phyloP scores from a whole-genome alignment of 441 rosid genomes.

The Raphanus hybrid region DNA sequence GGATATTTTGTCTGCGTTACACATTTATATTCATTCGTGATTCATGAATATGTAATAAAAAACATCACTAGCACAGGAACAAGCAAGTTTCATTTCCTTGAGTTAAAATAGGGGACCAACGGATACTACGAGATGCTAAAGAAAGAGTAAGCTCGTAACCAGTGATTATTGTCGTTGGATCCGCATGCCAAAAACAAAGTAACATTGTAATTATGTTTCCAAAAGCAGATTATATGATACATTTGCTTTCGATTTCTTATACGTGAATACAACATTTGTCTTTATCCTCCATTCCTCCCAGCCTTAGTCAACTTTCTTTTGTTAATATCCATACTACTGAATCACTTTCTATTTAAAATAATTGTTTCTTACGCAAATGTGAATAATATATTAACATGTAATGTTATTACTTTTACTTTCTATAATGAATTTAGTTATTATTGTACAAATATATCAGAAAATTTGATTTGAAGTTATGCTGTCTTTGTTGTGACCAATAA shows the following conservation, averaged over 20 bases:
- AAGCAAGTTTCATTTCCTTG: neutral
- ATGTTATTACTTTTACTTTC: conserved; percentile 18
- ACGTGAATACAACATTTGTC: conserved; percentile 31
- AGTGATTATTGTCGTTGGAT: neutral
- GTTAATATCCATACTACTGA: neutral
- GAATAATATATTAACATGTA: neutral
- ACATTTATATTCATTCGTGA: neutral
- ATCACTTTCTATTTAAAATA: conserved; percentile 21
- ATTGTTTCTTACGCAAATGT: conserved; percentile 22
- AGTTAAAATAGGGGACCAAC: neutral
- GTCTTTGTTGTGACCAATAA: conserved; percentile 10
- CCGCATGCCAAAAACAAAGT: neutral
- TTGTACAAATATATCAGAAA: neutral
- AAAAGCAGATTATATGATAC: conserved; percentile 7
- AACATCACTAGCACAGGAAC: neutral
- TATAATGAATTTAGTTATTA: neutral
- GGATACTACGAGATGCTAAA: conserved; percentile 4
- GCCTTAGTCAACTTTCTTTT: conserved; percentile 13
- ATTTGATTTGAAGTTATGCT: conserved; percentile 19
- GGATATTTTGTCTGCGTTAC: neutral
- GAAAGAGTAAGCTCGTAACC: neutral
- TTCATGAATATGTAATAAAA: too few species aligned
- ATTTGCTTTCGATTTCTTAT: conserved; percentile 1
- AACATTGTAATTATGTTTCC: neutral
- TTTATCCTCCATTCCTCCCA: conserved; percentile 15